Evolutionary conservation across 345 rosid species (phyloP).

Genomic region (Linum lewisii): DNA sequence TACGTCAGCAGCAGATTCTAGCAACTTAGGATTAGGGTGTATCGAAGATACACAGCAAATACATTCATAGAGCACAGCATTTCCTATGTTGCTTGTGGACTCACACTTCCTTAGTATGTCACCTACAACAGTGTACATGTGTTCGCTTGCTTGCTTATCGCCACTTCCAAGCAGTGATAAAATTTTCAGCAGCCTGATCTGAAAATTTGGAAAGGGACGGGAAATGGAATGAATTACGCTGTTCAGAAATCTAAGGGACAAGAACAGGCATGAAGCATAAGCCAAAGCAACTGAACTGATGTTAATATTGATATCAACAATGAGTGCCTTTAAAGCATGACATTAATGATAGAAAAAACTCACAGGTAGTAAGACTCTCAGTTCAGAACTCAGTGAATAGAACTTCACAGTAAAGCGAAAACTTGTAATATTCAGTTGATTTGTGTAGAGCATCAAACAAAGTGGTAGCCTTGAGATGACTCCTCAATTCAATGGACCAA

Average conservation of each 20-base stretch:
- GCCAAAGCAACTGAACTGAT: too few relatives aligned
- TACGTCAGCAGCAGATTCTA: conserved; percentile 83
- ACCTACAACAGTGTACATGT: conserved; percentile 84
- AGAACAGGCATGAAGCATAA: too few relatives aligned
- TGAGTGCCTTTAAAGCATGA: not conserved
- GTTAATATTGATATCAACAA: too few relatives aligned
- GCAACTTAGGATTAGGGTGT: conserved; percentile 67
- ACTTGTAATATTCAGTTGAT: not conserved
- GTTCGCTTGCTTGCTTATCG: conserved; percentile 91
- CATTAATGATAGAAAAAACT: not conserved
- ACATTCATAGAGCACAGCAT: conserved; percentile 82
- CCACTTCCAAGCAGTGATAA: conserved; percentile 89
- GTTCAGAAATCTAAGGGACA: too few relatives aligned
- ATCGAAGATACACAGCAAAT: conserved; percentile 87
- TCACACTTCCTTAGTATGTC: conserved; percentile 89
- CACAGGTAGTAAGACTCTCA: not conserved
- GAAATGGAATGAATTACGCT: too few relatives aligned
- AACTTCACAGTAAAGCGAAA: not conserved
- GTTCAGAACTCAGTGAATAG: not conserved
- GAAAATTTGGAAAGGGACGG: conserved; percentile 28
- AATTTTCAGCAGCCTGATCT: conserved; percentile 91
- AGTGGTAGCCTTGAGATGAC: not conserved
- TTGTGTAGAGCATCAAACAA: not conserved
- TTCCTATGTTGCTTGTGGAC: conserved; percentile 81
- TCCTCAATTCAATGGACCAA: not conserved